Evolutionary conservation across 2,329 filamentous ascomycete genomes (phyloP), one percentile per base, ranked within the genome.

Genomic region (Fusarium sp.): DNA sequence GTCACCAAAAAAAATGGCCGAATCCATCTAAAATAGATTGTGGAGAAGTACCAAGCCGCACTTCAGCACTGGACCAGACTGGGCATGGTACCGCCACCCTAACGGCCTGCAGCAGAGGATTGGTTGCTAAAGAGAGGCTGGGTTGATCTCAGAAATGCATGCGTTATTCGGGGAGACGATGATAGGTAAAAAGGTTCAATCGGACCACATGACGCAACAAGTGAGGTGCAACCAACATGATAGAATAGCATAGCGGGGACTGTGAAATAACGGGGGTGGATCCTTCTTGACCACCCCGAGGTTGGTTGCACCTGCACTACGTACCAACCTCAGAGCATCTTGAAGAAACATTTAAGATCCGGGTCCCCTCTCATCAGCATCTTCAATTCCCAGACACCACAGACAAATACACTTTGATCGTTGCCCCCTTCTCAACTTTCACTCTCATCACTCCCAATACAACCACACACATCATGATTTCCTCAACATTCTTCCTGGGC

Each of bases 401-500:
- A 53, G 10, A 63, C 18, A 59, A 25, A 23, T 7, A 44, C 40
- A 44, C 42, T 16, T 16, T 14, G 13, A 33, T 33, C 31, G 6
- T 38, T 49, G 1, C 8, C 29, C n/a, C 13, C 27, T 38, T 40
- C 27, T 20, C n/a, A 18, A 13, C 31, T 14, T 36, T 64, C 34
- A 29, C 44, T 36, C 11, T 67, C 53, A 49, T 29, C 25, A 59
- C 46, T 13, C 4, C 16, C 49, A 54, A 36, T 29, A 53, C 34
- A 31, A 60, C 44, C 54, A 56, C 46, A 67, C 49, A 54, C 55
- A 67, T 23, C 51, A 75, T 75, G 73, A 62, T 75, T 61, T 56
- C 69, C 31, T 66, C 70, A 62, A 64, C 73, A n/a, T 49, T 75
- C 42, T 8, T 72, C 51, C 46, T 76, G 36, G 65, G 71, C 61